Base-by-base conservation (phyloP, 805 yeast species). In the Pichia californica region DNA sequence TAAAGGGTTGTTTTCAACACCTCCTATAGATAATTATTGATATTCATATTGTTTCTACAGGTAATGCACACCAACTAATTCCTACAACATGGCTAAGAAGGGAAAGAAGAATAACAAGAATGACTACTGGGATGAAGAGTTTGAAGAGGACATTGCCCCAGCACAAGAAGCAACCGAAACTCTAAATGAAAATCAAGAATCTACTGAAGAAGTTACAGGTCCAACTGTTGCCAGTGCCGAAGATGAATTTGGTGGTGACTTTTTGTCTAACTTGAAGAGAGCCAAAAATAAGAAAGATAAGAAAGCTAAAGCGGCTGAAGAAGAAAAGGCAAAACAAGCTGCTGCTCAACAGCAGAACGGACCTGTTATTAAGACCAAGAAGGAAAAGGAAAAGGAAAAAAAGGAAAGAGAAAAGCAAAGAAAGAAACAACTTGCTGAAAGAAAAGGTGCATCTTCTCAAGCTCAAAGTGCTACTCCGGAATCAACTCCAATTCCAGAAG, bases 381-480 rank as follows among this genome's bases (percentile, higher is more conserved):
- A 91, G 68, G 98, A 85, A 59, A 85, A 84, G 68, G 94, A 91
- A 69, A 89, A 82, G 70, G 95, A 93, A 66, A 87, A 86, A 79
- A 95, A 91, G 64, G 96, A 89, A 64, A 79, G 77, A 52, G 94
- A 85, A 61, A 91, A 91, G 73, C 86, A 82, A 55, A 76, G 81
- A 65, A 91, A 91, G 82, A 88, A 87, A 69, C 95, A 87, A 55
- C 77, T 80, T 47, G 95, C 96, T 35, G 84, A 81, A 43, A 83
- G 79, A 67, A 88, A 88, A 77, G 88, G 88, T 66, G 79, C 77
- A 10, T 65, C 79, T 27, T 45, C 52, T 21, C 50, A 47, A 7
- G 21, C 50, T 9, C 36, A 46, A 11, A 51, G 40, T 15, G 35
- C 51, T 23, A 28, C 54, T 31, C 47, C 56, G 5, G 48, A 44